phyloP scores from a whole-genome alignment of 148 eudicot genomes.

The Cornus suecica region DNA sequence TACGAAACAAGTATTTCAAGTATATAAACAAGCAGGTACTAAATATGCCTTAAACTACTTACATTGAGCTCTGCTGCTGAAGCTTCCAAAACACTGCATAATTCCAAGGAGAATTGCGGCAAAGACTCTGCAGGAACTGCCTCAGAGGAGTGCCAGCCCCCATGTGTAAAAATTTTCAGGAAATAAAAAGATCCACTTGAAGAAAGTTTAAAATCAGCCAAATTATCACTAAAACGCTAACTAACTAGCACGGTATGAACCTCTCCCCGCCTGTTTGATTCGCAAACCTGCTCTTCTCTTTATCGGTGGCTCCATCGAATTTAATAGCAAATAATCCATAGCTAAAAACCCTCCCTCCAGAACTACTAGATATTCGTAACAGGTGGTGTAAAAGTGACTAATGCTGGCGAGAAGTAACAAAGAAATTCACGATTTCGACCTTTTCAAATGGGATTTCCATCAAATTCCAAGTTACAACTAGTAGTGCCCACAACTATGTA shows the following conservation, averaged over 20 bases:
- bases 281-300: conserved; percentile 49
- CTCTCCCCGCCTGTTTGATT: conserved; percentile 53
- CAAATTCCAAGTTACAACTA: not conserved
- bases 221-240: conserved; percentile 8
- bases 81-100: conserved; percentile 87
- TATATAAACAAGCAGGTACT: not conserved
- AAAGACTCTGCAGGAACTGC: conserved; percentile 42
- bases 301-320: conserved; percentile 45
- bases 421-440: conserved; percentile 3
- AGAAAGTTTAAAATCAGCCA: conserved; percentile 19
- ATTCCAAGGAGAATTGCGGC: conserved; percentile 59
- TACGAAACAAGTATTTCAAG: not conserved
- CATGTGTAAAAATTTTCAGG: conserved; percentile 24
- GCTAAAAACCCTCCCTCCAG: conserved; percentile 14
- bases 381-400: conserved; percentile 1
- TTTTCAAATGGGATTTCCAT: conserved; percentile 15
- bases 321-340: conserved; percentile 18
- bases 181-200: conserved; percentile 19
- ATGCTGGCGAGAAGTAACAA: not conserved
- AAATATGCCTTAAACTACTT: conserved; percentile 29
- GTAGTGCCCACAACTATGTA: not conserved
- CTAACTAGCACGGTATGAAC: conserved; percentile 58
- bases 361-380: not conserved
- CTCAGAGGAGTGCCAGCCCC: conserved; percentile 34
- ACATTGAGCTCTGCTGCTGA: conserved; percentile 47